Evolutionary conservation across 352 stramenopile species (phyloP).

Genomic region (Saprolegnia parasitica): DNA sequence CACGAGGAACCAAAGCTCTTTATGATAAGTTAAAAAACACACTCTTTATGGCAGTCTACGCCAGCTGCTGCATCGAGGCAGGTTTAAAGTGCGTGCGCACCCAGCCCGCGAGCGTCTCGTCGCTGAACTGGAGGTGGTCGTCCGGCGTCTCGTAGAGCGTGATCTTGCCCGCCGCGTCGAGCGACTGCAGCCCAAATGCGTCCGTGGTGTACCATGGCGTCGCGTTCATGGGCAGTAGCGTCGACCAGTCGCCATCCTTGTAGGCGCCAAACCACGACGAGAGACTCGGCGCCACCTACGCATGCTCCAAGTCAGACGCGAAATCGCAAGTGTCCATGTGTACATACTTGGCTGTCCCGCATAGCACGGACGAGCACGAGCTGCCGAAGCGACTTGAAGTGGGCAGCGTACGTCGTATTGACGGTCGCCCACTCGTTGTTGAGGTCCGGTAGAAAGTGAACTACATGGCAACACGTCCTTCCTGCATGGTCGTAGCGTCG

Average conservation of each 20-base stretch:
- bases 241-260: constrained; percentile 58
- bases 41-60: neutral
- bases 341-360: constrained; percentile 80
- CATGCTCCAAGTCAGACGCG: no score
- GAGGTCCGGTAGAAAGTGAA: constrained; percentile 70
- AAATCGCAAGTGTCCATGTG: no score
- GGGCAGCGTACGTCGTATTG: constrained; percentile 84
- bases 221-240: constrained; percentile 85
- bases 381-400: constrained; percentile 81
- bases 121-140: constrained; percentile 89
- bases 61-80: neutral
- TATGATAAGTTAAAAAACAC: constrained; percentile 19
- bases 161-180: constrained; percentile 85
- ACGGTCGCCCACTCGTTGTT: constrained; percentile 85
- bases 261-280: constrained; percentile 87
- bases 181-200: constrained; percentile 87
- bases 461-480: constrained; percentile 30
- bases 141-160: constrained; percentile 85
- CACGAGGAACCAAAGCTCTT: no score
- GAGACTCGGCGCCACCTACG: constrained; percentile 44
- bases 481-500: neutral
- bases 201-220: constrained; percentile 91
- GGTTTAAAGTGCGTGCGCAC: constrained; percentile 72
- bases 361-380: constrained; percentile 89
- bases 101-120: constrained; percentile 74